Percentiles rank a stretch among this genome's conserved stretches.
Evolutionary conservation across 1,139 yeast genomes (phyloP).

Genomic region (Taphrina confusa): DNA sequence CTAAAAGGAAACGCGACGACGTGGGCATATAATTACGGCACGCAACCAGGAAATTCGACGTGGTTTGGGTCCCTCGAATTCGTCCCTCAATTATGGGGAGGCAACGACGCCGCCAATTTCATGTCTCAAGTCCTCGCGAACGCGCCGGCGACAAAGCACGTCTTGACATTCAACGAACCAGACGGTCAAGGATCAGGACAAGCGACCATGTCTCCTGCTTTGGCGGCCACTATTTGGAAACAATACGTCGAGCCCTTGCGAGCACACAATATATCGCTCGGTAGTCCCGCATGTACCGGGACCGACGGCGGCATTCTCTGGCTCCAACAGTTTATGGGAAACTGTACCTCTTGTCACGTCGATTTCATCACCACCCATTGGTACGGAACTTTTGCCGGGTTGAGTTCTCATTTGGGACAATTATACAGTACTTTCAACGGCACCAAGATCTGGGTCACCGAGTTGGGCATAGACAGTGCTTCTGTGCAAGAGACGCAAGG

Average conservation of each 20-base stretch:
- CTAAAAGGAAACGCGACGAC: constrained; percentile 20
- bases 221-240: constrained; percentile 30
- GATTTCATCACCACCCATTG: constrained; percentile 32
- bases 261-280: constrained; percentile 26
- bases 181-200: constrained; percentile 24
- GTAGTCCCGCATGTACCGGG: constrained; percentile 33
- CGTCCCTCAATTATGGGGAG: constrained; percentile 32
- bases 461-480: constrained; percentile 19
- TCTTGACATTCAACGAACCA: constrained; percentile 32
- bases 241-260: constrained; percentile 24
- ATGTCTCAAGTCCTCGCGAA: constrained; percentile 10
- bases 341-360: constrained; percentile 27
- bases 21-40: constrained; percentile 32
- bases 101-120: constrained; percentile 15
- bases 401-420: constrained; percentile 22
- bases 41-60: constrained; percentile 18
- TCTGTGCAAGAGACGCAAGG: neutral
- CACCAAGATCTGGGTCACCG: constrained; percentile 31
- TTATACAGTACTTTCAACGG: constrained; percentile 12
- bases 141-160: constrained; percentile 8
- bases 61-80: constrained; percentile 19
- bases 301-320: constrained; percentile 28
- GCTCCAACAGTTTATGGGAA: constrained; percentile 28
- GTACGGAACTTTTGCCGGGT: constrained; percentile 27
- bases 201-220: constrained; percentile 21